Conservation (phyloP, 805 yeast genomes). For the Hanseniaspora meyeri region DNA sequence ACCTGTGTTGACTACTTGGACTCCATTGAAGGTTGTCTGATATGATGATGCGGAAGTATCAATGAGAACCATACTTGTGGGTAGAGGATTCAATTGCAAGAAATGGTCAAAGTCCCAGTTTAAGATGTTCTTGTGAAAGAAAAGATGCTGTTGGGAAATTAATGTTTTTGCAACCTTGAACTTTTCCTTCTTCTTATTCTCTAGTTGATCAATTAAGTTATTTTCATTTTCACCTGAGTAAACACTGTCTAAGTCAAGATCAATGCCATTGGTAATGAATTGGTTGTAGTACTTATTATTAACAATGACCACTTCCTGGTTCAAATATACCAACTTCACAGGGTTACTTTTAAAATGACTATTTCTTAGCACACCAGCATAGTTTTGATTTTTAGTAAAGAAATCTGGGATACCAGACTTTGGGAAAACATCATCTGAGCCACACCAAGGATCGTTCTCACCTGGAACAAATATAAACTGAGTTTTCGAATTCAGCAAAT, state of each 20-base stretch:
- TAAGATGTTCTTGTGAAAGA: conserved; percentile 57
- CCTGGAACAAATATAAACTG: conserved; percentile 73
- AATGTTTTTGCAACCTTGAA: conserved; percentile 66
- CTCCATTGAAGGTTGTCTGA: conserved; percentile 69
- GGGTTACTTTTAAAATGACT: conserved; percentile 67
- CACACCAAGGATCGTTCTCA: conserved; percentile 76
- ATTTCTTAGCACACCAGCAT: conserved; percentile 45
- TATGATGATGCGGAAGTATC: conserved; percentile 64
- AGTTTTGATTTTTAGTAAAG: conserved; percentile 44
- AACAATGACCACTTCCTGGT: conserved; percentile 68
- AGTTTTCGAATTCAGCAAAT: conserved; percentile 29
- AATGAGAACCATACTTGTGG: conserved; percentile 48
- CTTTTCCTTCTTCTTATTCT: conserved; percentile 33
- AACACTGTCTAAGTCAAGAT: background rate
- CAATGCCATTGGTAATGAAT: background rate
- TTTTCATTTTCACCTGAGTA: background rate
- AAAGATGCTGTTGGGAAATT: conserved; percentile 74
- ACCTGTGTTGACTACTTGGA: conserved; percentile 67
- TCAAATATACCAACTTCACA: conserved; percentile 56
- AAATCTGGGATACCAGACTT: conserved; percentile 56
- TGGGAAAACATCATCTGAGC: conserved; percentile 42
- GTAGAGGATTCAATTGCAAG: conserved; percentile 65
- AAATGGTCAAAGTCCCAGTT: conserved; percentile 59
- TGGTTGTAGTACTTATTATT: conserved; percentile 48
- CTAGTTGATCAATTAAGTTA: background rate